Percentiles rank a stretch among this genome's conserved stretches.
Evolutionary conservation across 2,329 filamentous ascomycete genomes (phyloP).

Genomic region (Sporothrix luriei): DNA sequence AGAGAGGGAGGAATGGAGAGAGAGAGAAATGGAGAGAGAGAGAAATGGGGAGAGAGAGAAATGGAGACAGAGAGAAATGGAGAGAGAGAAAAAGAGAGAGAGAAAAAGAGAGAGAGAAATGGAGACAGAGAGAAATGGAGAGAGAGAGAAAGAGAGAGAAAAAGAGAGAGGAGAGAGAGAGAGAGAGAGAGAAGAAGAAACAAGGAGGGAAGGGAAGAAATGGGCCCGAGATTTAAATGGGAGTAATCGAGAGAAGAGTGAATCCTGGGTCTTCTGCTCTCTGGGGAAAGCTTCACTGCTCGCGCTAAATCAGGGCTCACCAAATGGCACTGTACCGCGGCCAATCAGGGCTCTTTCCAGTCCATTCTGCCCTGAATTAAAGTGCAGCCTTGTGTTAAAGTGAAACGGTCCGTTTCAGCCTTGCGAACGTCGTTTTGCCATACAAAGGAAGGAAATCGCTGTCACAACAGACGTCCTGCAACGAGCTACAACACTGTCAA

Average conservation of each 20-base stretch:
- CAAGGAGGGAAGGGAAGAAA: background rate
- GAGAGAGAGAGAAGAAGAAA: background rate
- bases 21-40: no score
- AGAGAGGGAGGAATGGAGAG: background rate
- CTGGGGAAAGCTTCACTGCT: no score
- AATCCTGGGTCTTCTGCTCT: background rate
- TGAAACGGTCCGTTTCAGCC: slow-evolving; percentile 1
- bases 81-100: no score
- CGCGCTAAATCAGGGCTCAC: slow-evolving; percentile 2
- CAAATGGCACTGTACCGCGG: background rate
- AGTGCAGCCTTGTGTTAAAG: background rate
- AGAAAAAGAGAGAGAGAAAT: no score
- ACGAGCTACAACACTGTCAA: no score
- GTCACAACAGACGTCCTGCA: background rate
- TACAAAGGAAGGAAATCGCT: background rate
- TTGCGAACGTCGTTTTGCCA: background rate
- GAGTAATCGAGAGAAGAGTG: background rate
- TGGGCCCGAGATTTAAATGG: background rate
- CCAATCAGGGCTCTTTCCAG: slow-evolving; percentile 13
- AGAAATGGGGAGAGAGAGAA: no score
- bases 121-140: no score
- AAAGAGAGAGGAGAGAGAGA: background rate
- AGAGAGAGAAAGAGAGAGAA: background rate
- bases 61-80: no score
- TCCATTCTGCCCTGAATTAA: background rate